Evolutionary conservation across 768 basidiomycete genomes (phyloP).

Genomic region (Leucocoprinus sp.): DNA sequence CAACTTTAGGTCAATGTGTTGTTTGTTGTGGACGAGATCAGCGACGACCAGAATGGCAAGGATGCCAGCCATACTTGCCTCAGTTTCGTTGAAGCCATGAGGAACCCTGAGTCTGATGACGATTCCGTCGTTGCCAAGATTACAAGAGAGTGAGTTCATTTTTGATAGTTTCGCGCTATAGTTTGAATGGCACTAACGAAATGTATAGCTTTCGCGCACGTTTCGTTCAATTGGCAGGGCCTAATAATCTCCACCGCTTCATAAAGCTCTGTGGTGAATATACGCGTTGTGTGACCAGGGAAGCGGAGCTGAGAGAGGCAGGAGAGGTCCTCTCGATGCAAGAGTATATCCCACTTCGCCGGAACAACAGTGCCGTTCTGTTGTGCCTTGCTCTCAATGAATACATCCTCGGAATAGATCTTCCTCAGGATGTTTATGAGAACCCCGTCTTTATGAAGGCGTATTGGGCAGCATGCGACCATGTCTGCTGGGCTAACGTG

Average conservation of each 20-base stretch:
- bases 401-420: constrained; percentile 51
- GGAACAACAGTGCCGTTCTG: constrained; percentile 62
- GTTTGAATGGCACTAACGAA: neutral
- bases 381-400: constrained; percentile 58
- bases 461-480: constrained; percentile 53
- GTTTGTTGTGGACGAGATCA: constrained; percentile 62
- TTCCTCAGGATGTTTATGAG: constrained; percentile 53
- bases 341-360: constrained; percentile 48
- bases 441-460: constrained; percentile 45
- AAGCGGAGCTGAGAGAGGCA: constrained; percentile 54
- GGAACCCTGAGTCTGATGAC: constrained; percentile 43
- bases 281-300: constrained; percentile 47
- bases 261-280: constrained; percentile 45
- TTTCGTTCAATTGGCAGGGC: constrained; percentile 35
- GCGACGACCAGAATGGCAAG: constrained; percentile 52
- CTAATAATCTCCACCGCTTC: constrained; percentile 43
- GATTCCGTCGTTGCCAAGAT: constrained; percentile 49
- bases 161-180: too few species aligned
- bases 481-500: constrained; percentile 68
- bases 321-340: constrained; percentile 46
- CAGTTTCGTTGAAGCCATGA: constrained; percentile 45
- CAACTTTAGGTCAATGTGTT: constrained; percentile 43
- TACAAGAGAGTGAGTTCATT: constrained; percentile 46
- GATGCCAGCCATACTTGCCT: constrained; percentile 48
- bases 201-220: constrained; percentile 45